Evolutionary conservation across 2,329 filamentous ascomycete species (phyloP), one percentile per base, ranked within the genome.

Genomic region (Colletotrichum tofieldiae): DNA sequence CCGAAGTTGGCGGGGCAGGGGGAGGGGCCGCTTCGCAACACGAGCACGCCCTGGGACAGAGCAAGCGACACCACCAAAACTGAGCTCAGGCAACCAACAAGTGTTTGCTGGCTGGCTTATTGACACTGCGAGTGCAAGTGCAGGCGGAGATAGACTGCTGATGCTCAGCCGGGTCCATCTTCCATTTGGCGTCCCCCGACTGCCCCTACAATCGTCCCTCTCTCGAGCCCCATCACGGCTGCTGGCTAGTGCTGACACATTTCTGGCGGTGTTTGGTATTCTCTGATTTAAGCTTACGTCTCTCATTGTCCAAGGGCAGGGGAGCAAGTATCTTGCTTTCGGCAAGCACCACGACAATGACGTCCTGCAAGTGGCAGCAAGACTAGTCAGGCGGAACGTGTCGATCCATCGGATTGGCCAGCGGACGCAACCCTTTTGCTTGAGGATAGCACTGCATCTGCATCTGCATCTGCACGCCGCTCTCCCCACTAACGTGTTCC

Each of bases 311-410:
- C 3, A 26, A 12, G 16, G 41, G n/a, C 6, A 59, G 16, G 47
- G 41, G 23, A 26, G 23, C 2, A 26, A 60, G 29, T 55, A 49
- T 68, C 69, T 65, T 65, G 59, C 47, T 65, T 55, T 37, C 52
- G 54, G 67, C 67, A 62, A 60, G 43, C 39, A 41, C 56, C 29
- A 62, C 51, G 51, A 67, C 71, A 73, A 66, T 73, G 67, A 66
- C 71, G 55, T 66, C n/a, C 71, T 73, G 55, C 67, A 58, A 73
- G 67, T 73, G 60, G 71, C 66, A 65, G 71, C 70, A 56, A 56
- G 41, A 41, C 71, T 47, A 72, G 69, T 73, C 72, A 73, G 72
- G 68, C 72, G 72, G 55, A 20, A 64, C 51, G 35, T 56, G 67
- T 47, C 45, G 56, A 35, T 16, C 59, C 26, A 65, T 49, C 32